Evolutionary conservation across 768 basidiomycete genomes (phyloP), one percentile per base, ranked within the genome.

Genomic region (Sporobolomyces roseus): DNA sequence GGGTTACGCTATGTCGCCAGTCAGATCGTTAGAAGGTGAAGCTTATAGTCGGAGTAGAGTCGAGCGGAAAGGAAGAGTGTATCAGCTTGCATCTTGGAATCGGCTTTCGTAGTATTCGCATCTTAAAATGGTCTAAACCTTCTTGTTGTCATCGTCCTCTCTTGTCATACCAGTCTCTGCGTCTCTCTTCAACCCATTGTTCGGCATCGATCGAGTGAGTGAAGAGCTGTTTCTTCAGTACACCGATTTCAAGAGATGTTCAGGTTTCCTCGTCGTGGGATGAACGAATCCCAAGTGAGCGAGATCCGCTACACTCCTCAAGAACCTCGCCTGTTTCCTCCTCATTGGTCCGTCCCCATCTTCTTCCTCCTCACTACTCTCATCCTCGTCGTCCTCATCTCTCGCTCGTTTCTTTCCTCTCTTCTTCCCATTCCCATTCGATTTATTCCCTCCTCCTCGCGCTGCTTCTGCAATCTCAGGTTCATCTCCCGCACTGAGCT

Each of bases 281-380:
- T 71, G 65, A 23, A 77, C n/a, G 52, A 73, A 74, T 14, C 76
- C 76, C 5, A 66, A 49, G 50, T 66, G 66, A 16, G 67, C 73
- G 14, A 75, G 50, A 53, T 74, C 74, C 16, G 64, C 72, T 4
- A 75, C 66, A 4, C 63, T 62, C 9, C 64, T 62, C 27, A 77
- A 49, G 68, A 77, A 77, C 25, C 73, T 55, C 33, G 76, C 75
- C 43, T 77, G 72, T 32, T 71, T 72, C 53, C 69, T 38, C 53
- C 67, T 29, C 49, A 14, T 29, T n/a, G 64, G 58, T 25, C 25
- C 56, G 10, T 53, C 48, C n/a, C 25, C 56, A 23, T 58, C 56
- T n/a, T 49, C 55, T 16, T 63, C 67, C 5, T 65, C 63, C 4
- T 64, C 60, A 1, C 56, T 56, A 10, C 58, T 61, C 9, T 56